Evolutionary conservation across 441 rosid species (phyloP).

Genomic region (Metrosideros polymorpha): DNA sequence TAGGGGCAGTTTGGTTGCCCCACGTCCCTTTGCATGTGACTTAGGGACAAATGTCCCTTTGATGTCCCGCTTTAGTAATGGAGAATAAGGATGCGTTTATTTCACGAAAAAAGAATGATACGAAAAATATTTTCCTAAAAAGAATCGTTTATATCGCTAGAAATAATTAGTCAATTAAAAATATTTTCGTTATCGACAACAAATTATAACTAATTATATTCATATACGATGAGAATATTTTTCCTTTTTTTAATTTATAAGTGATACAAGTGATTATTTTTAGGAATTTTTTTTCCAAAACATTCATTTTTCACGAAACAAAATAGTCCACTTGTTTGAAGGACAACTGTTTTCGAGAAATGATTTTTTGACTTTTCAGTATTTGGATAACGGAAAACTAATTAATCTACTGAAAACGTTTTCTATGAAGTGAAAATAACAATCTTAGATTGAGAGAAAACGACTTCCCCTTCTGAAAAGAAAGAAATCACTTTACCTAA

Average conservation of each 20-base stretch:
- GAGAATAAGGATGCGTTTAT: no score
- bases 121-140: no score
- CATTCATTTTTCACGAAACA: no score
- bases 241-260: no score
- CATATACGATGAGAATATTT: no score
- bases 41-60: neutral
- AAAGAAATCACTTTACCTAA: rapidly evolving
- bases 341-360: rapidly evolving
- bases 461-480: rapidly evolving
- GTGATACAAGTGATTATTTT: no score
- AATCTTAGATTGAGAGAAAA: rapidly evolving
- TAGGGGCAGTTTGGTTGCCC: neutral
- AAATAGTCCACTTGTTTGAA: neutral
- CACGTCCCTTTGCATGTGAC: neutral
- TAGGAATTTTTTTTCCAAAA: no score
- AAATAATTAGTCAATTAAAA: no score
- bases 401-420: rapidly evolving
- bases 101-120: no score
- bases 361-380: neutral
- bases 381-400: neutral
- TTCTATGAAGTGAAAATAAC: rapidly evolving
- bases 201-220: no score
- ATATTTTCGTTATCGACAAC: no score
- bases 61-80: neutral
- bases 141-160: no score